A percentile compares a stretch with the other conserved stretches of the same genome.
Evolutionary conservation across 768 basidiomycete genomes (phyloP).

Genomic region (Rhodotorula toruloides): DNA sequence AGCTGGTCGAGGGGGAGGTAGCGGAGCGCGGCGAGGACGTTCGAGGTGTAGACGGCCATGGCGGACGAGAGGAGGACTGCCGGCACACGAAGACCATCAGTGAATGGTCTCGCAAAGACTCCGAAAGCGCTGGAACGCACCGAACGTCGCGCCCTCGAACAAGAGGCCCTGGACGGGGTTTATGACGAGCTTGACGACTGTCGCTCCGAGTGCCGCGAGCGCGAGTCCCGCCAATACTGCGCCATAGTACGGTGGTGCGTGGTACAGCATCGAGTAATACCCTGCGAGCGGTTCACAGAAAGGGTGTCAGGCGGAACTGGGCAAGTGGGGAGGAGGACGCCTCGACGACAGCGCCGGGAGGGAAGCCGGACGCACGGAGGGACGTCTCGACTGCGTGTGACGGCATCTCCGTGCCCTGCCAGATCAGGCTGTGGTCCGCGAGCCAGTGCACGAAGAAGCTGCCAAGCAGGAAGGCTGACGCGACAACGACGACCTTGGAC

Average conservation of each 20-base stretch:
- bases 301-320: background rate
- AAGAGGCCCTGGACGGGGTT: slow-evolving; percentile 17
- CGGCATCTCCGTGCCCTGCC: slow-evolving; percentile 13
- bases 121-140: background rate
- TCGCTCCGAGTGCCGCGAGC: background rate
- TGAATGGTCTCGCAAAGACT: no score
- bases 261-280: slow-evolving; percentile 27
- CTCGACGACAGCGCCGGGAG: background rate
- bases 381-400: background rate
- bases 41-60: slow-evolving; percentile 28
- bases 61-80: slow-evolving; percentile 33
- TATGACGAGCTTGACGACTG: slow-evolving; percentile 14
- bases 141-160: slow-evolving; percentile 32
- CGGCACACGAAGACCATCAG: background rate
- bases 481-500: slow-evolving; percentile 19
- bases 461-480: slow-evolving; percentile 17
- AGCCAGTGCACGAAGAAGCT: slow-evolving; percentile 29
- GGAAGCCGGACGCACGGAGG: slow-evolving; percentile 4
- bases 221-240: slow-evolving; percentile 10
- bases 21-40: slow-evolving; percentile 31
- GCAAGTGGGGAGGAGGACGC: background rate
- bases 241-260: slow-evolving; percentile 19
- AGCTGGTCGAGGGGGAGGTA: slow-evolving; percentile 27
- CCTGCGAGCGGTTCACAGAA: background rate
- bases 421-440: slow-evolving; percentile 19